Evolutionary conservation across 306 rosid species (phyloP), one percentile per base, ranked within the genome.

Genomic region (Cicer chorassanicum): DNA sequence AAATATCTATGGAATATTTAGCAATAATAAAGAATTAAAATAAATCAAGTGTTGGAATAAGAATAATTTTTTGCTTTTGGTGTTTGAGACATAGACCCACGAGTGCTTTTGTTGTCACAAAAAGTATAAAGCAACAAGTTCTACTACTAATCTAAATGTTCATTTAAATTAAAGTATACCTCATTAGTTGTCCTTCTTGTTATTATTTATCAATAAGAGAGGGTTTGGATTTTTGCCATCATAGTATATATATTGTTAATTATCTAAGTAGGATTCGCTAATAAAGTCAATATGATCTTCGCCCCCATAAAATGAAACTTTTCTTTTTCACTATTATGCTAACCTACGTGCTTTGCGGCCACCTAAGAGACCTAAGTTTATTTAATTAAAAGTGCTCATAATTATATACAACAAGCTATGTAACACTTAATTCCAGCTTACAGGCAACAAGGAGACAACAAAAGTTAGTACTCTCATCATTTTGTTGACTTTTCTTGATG

Each of bases 401-500:
- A 76, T 77, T 75, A 5, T 61, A 24, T 24, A n/a, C 64, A 44
- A 79, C 63, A 82, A 80, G 82, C 75, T 81, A 59, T 85, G 81
- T 70, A 80, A 76, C 85, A 81, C 82, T 80, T 78, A 59, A 78
- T 79, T 82, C 88, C 76, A 79, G 86, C 88, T 85, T 89, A 89
- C 88, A 80, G 89, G 91, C 85, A 74, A 80, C 76, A 53, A 84
- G 92, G 93, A 84, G 88, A 85, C 93, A 87, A 2, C 18, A 80
- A 86, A 84, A 70, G 80, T 61, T 55, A 62, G 16, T 8, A 76
- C n/a, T 66, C 57, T 71, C 69, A 76, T 83, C 81, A 68, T 71
- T 64, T 75, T 45, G 64, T 72, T 77, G 75, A 77, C 67, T 75
- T 83, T 85, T 55, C 39, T 56, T 15, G 6, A 64, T 84, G 83